Conservation (phyloP, 2,329 filamentous ascomycete species). For the Myriosclerotinia scirpicola region DNA sequence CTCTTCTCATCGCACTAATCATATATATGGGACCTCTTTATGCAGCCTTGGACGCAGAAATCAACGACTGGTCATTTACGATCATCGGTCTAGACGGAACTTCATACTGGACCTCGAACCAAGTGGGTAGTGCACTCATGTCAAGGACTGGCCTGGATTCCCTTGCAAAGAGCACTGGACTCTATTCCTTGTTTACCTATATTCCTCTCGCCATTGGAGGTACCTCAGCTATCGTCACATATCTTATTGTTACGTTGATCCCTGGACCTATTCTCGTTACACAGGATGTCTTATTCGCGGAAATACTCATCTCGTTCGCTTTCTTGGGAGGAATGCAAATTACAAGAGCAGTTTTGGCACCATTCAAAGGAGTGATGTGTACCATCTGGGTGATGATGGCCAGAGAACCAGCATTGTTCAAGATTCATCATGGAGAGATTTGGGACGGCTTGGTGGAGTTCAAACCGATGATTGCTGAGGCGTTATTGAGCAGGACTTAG, state of each 20-base stretch:
- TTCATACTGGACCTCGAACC: neutral
- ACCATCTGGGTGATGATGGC: constrained; percentile 15
- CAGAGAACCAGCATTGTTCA: constrained; percentile 2
- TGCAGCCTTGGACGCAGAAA: neutral
- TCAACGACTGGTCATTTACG: constrained; percentile 1
- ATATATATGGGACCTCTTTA: neutral
- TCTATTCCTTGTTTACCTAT: neutral
- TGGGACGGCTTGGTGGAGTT: constrained; percentile 18
- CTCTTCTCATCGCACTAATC: neutral
- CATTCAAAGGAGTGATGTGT: constrained; percentile 16
- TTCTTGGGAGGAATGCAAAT: constrained; percentile 15
- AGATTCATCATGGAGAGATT: constrained; percentile 5
- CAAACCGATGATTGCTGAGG: neutral
- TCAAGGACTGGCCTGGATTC: neutral
- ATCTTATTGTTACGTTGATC: neutral
- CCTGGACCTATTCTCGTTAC: neutral
- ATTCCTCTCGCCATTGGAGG: neutral
- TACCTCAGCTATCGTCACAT: neutral
- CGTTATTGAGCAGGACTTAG: neutral
- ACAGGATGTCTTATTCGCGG: neutral
- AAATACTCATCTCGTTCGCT: neutral
- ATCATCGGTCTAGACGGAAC: neutral
- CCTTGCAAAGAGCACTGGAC: neutral
- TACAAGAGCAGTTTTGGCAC: constrained; percentile 9
- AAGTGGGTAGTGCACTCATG: neutral